Base-by-base conservation (phyloP, 2,329 filamentous ascomycete species). In the Aspergillus transmontanensis region DNA sequence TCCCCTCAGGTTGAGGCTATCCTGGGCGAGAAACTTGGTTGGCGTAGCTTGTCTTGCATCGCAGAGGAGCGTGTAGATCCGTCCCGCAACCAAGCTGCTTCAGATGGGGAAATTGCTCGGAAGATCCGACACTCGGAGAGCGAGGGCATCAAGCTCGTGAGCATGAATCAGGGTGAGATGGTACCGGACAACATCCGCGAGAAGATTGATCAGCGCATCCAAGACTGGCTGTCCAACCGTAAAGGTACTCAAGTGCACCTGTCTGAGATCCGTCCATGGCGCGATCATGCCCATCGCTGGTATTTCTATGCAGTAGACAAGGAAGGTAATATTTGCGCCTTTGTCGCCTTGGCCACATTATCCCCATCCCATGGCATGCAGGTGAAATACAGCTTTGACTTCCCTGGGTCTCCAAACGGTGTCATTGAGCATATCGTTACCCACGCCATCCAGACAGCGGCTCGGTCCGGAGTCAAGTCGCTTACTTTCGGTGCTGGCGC, bases 371-470 rank as follows among this genome's bases (percentile, higher is more conserved):
- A 96, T 75, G 94, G 94, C 60, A 96, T 93, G 88, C 94, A 97
- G 81, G 90, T 97, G 75, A 97, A 97, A 82, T 97, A 95, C 83
- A 91, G 91, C n/a, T 87, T 97, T 60, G 93, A 97, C 78, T 97
- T 97, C 84, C 94, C 93, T 0, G 88, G 87, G 30, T 87, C 93
- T 0, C 91, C 94, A n/a, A 92, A 88, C 51, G 94, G 94, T 54
- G 90, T 91, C 39, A 97, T 97, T 66, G 94, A 97, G 80, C 86
- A 90, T 46, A 86, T 95, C 46, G 90, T 96, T 70, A 87, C 90
- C 43, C 86, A 90, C 73, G 87, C 90, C 0, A 84, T 96, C 64
- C 87, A 87, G 72, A 81, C 82, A 14, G 84, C 87, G 12, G 84
- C 85, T 2, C 82, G 84, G 10, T 78, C 80, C 0, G 90, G 90